Percentiles rank a stretch among this genome's conserved stretches.
Evolutionary conservation across 345 rosid genomes (phyloP).

Genomic region (thale cress (Arabidopsis thaliana)): DNA sequence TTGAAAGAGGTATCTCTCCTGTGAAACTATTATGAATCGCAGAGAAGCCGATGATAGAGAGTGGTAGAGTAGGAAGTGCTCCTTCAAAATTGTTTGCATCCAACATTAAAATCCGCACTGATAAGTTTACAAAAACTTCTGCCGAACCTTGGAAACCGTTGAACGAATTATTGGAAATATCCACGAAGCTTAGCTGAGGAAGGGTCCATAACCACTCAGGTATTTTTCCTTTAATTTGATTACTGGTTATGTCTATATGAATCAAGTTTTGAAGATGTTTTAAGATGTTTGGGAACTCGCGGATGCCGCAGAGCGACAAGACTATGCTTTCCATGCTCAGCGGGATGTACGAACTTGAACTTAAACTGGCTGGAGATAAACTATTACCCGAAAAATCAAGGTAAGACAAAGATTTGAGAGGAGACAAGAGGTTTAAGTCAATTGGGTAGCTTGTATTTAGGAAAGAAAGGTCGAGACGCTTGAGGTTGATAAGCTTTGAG

Average conservation of each 20-base stretch:
- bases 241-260: background rate
- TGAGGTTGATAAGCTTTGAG: background rate
- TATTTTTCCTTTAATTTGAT: background rate
- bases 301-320: background rate
- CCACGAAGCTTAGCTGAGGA: background rate
- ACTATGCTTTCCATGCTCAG: background rate
- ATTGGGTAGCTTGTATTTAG: background rate
- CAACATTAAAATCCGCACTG: background rate
- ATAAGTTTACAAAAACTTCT: background rate
- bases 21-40: conserved; percentile 9
- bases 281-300: background rate
- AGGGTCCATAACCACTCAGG: background rate
- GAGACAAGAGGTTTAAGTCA: background rate
- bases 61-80: background rate
- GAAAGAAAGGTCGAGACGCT: background rate
- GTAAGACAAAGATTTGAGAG: background rate
- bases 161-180: background rate
- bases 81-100: background rate
- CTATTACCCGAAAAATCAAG: background rate
- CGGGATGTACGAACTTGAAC: background rate
- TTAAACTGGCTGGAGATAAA: background rate
- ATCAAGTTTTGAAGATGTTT: background rate
- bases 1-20: conserved; percentile 8
- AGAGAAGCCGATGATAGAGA: background rate
- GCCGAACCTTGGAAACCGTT: background rate